Conservation (phyloP, 129 eudicot genomes). For the Mikania micrantha region DNA sequence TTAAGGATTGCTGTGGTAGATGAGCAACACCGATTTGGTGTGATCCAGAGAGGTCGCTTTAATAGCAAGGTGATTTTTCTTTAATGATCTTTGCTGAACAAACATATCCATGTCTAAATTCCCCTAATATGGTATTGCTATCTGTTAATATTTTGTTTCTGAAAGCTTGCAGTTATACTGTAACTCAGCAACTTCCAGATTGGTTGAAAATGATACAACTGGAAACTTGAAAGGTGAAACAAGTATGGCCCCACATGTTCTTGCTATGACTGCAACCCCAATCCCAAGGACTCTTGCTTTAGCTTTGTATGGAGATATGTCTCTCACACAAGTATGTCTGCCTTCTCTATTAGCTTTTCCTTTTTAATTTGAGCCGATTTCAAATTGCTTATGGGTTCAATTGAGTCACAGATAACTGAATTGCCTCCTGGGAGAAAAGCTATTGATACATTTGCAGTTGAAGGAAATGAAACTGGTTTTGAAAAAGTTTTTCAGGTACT, state of each 20-base stretch:
- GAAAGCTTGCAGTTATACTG: slow-evolving; percentile 55
- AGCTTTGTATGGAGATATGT: slow-evolving; percentile 93
- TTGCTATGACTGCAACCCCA: slow-evolving; percentile 98
- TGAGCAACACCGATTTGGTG: slow-evolving; percentile 97
- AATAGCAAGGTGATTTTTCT: slow-evolving; percentile 67
- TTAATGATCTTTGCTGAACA: background rate
- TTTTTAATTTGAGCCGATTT: background rate
- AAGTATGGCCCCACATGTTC: slow-evolving; percentile 92
- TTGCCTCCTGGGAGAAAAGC: slow-evolving; percentile 96
- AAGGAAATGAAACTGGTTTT: slow-evolving; percentile 77
- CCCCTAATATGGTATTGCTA: background rate
- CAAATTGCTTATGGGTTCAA: slow-evolving; percentile 8
- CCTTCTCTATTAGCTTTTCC: background rate
- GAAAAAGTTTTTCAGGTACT: slow-evolving; percentile 78
- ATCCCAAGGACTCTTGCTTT: slow-evolving; percentile 97
- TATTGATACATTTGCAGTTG: slow-evolving; percentile 50
- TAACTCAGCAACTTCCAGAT: slow-evolving; percentile 41
- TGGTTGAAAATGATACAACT: slow-evolving; percentile 30
- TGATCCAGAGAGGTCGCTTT: slow-evolving; percentile 89
- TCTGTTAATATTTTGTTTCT: background rate
- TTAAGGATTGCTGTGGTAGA: slow-evolving; percentile 85
- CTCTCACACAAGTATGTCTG: slow-evolving; percentile 81
- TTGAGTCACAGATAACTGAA: slow-evolving; percentile 67
- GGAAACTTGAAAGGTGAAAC: slow-evolving; percentile 37
- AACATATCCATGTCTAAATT: background rate